Evolutionary conservation across 225 moss, liverwort and hornwort species (phyloP).

Genomic region (Rhytidiadelphus loreus): DNA sequence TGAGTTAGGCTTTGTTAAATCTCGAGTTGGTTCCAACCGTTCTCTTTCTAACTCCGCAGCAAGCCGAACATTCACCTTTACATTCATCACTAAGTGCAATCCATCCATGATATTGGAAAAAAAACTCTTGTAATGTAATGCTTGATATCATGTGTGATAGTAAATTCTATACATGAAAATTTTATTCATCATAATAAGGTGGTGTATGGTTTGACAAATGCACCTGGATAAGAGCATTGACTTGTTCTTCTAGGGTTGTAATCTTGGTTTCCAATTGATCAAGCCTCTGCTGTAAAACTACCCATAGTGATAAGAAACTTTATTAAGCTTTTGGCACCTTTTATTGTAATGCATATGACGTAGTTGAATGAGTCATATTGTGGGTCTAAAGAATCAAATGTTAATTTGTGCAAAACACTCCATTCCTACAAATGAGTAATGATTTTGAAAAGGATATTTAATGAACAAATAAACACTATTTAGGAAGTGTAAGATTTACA

Average conservation of each 20-base stretch:
- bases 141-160: background rate
- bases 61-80: background rate
- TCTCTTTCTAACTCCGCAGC: fast-evolving
- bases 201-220: background rate
- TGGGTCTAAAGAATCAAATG: background rate
- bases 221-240: background rate
- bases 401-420: background rate
- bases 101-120: background rate
- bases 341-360: background rate
- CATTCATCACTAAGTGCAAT: background rate
- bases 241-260: background rate
- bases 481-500: background rate
- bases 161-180: background rate
- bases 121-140: background rate
- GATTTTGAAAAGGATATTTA: background rate
- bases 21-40: background rate
- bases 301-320: background rate
- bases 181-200: background rate
- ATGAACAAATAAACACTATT: background rate
- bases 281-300: background rate
- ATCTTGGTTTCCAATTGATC: background rate
- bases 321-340: background rate
- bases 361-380: background rate
- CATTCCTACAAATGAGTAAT: background rate
- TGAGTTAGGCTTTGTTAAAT: background rate